phyloP scores from a whole-genome alignment of 2,329 filamentous ascomycete genomes.

The Colletotrichum sublineola region DNA sequence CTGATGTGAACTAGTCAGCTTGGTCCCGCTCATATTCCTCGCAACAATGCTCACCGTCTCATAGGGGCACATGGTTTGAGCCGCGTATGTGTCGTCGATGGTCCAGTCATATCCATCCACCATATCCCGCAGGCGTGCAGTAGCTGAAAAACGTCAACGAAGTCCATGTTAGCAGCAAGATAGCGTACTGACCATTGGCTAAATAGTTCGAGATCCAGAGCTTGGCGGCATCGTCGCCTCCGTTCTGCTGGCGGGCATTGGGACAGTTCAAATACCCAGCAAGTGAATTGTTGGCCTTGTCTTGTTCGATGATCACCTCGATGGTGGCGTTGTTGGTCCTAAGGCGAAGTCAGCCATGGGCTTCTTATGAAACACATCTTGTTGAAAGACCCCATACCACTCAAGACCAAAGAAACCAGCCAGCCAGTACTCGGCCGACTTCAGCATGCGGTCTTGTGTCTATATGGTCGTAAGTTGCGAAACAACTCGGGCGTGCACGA shows the following conservation, averaged over 20 bases:
- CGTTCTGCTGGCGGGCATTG: constrained; percentile 66
- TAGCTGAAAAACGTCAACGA: constrained; percentile 58
- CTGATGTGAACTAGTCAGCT: constrained; percentile 42
- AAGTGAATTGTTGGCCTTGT: constrained; percentile 77
- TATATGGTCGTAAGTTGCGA: constrained; percentile 44
- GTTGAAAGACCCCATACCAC: constrained; percentile 58
- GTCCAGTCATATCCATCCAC: constrained; percentile 74
- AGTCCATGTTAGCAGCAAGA: constrained; percentile 12
- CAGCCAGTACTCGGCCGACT: constrained; percentile 82
- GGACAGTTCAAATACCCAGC: constrained; percentile 77
- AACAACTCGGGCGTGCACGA: not conserved
- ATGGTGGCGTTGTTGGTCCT: constrained; percentile 78
- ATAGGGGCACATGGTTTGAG: constrained; percentile 81
- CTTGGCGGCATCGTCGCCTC: constrained; percentile 65
- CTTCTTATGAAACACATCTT: not conserved
- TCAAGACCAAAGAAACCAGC: constrained; percentile 83
- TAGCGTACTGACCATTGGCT: constrained; percentile 60
- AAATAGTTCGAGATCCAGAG: constrained; percentile 77
- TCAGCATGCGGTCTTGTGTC: constrained; percentile 83
- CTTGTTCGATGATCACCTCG: constrained; percentile 77
- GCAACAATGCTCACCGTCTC: constrained; percentile 66
- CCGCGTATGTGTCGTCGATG: constrained; percentile 72
- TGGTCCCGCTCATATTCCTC: not conserved
- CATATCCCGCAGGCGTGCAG: constrained; percentile 68
- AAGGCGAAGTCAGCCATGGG: not conserved